Base-by-base conservation (phyloP, 331 rosid species). In the Telfairia occidentalis region DNA sequence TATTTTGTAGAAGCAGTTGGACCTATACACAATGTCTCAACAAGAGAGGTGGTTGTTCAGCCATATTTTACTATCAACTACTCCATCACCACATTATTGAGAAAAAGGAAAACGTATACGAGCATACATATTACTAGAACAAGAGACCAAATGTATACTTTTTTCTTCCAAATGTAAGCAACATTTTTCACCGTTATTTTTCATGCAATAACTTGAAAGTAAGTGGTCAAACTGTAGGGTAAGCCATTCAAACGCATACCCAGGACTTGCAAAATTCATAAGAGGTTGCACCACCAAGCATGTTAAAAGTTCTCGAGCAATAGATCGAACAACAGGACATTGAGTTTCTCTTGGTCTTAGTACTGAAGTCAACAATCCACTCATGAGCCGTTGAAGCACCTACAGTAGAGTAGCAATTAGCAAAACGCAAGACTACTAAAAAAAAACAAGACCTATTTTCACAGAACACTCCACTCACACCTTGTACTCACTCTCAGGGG, bases 401-500 rank as follows among this genome's bases (percentile, higher is more conserved):
- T 95, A 54, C 58, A 30, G 57, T 70, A 54, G 78, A 15, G 76
- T 76, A 64, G 76, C 50, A 82, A 87, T 81, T 84, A 79, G 73
- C 57, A 76, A 40, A 78, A 78, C 80, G 78, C 73, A 78, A 84
- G 65, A 83, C 55, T 75, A 43, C 71, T 35, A 3, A 74, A 78
- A 74, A 78, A 83, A 57, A 75, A 71, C 35, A 69, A 65, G 50
- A 35, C 66, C 30, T 32, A 59, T 72, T 78, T 57, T 82, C 79
- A 82, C 55, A 74, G 83, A 85, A 87, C 87, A 79, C 87, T 83
- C 90, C 96, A 90, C 96, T 84, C 99, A 89, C 97, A 95, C 99
- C 99, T 95, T 95, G 97, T 92, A 90, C 99, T 95, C 97, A 89
- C 97, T 92, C 97, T 87, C 99, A 13, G 97, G 90, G 84, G 99